Base-by-base conservation (phyloP, 495 filamentous ascomycete genomes). In the Venustampulla echinocandica region DNA sequence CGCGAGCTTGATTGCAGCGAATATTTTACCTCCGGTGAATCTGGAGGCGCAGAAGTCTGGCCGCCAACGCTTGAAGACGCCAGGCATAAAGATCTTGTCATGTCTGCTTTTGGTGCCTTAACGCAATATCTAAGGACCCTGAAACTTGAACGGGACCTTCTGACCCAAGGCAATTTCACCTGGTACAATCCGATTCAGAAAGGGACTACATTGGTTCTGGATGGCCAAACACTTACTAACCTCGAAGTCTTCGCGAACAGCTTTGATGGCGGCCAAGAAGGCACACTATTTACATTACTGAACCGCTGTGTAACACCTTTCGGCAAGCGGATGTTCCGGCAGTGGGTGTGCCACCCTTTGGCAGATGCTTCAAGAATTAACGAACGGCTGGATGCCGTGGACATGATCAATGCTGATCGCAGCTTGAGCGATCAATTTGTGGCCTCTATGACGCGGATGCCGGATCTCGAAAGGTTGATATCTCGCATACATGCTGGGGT, bases 341-440 rank as follows among this genome's bases (percentile, higher is more conserved):
- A 95, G 63, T 99, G 93, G 93, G 84, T 97, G 2, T 97, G 92
- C 66, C 93, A 97, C 56, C 93, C 93, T 0, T 71, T 99, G 23
- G 84, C 87, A 49, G 85, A 96, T 66, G 75, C 84, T 15, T 64
- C 73, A 17, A 85, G 81, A 64, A 95, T 97, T 69, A 93, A 97
- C 59, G 86, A 92, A 41, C 73, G 93, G n/a, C 67, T 99, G 5
- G 93, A 99, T 64, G 92, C 93, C 4, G 90, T 99, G 10, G 93
- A 97, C 50, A 80, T 87, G 52, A 65, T 99, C 7, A 96, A 95
- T 49, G 81, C 85, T 0, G 87, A 95, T 57, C 70, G 74, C 1
- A 79, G 70, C 36, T 66, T 90, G 25, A 84, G 82, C 13, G 86
- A 94, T 49, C 77, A 84, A 44, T 92, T 99, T 61, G 85, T 84